These are phyloP conservation scores for Centrapalus pauciflorus DNA, from an alignment of 129 eudicot species.

Conservation along the genomic window DNA sequence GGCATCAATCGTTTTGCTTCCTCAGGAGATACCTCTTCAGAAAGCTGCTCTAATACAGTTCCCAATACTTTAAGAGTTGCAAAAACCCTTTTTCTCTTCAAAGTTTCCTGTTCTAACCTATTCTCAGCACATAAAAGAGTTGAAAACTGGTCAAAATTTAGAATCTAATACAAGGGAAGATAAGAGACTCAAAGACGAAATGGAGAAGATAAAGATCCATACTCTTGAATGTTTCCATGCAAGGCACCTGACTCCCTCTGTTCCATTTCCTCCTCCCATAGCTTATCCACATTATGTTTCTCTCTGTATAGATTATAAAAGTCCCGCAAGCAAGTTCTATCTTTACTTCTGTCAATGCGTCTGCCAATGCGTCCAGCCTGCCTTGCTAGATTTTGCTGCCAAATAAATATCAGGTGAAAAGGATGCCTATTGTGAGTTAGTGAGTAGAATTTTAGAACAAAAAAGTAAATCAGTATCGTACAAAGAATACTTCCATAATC, in stretches of 20 bases:
- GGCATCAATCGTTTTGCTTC: constrained; percentile 79
- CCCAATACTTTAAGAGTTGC: constrained; percentile 95
- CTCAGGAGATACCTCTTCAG: constrained; percentile 84
- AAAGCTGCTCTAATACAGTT: constrained; percentile 77
- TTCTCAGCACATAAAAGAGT: background rate
- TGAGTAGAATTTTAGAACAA: background rate
- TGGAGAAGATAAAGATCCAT: constrained; percentile 30
- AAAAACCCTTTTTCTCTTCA: constrained; percentile 83
- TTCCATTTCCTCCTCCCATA: constrained; percentile 81
- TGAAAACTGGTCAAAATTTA: background rate
- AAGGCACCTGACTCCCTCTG: constrained; percentile 82
- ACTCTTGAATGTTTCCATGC: constrained; percentile 95
- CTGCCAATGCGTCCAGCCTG: constrained; percentile 93
- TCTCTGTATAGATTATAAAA: constrained; percentile 78
- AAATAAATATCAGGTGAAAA: constrained; percentile 4
- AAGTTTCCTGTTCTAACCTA: constrained; percentile 88
- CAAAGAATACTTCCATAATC: background rate
- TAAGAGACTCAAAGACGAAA: background rate
- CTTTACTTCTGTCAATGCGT: constrained; percentile 83
- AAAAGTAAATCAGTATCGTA: constrained; percentile 8
- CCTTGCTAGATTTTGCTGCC: constrained; percentile 98
- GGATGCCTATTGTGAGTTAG: background rate
- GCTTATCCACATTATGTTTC: constrained; percentile 69
- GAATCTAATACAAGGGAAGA: background rate
- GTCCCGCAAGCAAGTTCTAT: constrained; percentile 76